phyloP scores from a whole-genome alignment of 306 rosid genomes.

The Senna siamea region DNA sequence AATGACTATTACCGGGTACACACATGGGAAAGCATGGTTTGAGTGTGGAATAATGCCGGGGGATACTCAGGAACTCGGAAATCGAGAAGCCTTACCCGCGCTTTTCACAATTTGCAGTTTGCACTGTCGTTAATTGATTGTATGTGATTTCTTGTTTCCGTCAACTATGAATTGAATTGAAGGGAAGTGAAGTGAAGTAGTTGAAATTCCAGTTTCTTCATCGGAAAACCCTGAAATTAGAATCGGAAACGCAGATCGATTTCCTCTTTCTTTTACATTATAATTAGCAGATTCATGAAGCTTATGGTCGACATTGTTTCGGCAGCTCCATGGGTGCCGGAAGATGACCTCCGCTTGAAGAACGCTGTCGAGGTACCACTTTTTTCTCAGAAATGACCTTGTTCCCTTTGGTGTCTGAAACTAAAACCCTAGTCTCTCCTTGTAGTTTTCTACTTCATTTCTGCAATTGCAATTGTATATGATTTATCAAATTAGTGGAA shows the following conservation, averaged over 20 bases:
- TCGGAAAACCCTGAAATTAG: not conserved
- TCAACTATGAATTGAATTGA: constrained; percentile 1
- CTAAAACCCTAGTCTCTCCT: constrained; percentile 36
- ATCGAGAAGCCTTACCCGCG: not conserved
- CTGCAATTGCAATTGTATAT: not conserved
- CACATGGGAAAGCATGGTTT: not conserved
- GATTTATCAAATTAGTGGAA: not conserved
- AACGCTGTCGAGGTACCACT: constrained; percentile 73
- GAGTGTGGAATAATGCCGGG: not conserved
- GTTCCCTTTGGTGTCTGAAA: not conserved
- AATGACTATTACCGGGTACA: not conserved
- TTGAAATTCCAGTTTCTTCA: not conserved
- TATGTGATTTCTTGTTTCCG: not conserved
- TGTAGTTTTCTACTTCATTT: not conserved
- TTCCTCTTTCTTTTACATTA: not conserved
- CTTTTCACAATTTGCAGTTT: not conserved
- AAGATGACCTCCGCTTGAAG: constrained; percentile 79
- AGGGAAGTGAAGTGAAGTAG: not conserved
- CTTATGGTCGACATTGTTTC: constrained; percentile 36
- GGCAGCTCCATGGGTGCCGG: constrained; percentile 59
- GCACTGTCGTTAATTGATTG: not conserved
- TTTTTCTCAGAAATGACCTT: not conserved
- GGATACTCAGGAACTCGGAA: not conserved
- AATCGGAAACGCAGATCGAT: constrained; percentile 9
- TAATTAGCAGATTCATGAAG: constrained; percentile 31